Evolutionary conservation across 768 basidiomycete genomes (phyloP).

Genomic region (Termitomyces sp.): DNA sequence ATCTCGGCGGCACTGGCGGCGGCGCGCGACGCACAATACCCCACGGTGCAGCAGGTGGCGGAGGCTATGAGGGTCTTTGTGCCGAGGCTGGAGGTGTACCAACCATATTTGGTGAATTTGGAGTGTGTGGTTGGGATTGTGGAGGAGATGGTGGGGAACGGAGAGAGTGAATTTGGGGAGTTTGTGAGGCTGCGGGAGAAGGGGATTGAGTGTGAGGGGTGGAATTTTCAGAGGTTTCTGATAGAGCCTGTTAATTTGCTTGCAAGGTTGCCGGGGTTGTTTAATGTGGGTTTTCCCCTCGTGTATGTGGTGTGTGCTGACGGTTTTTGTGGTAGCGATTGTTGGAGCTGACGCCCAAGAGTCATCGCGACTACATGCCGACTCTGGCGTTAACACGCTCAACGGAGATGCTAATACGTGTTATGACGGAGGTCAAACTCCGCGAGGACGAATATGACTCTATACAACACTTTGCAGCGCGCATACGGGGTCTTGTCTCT

Average conservation of each 20-base stretch:
- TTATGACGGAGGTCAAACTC: slow-evolving; percentile 79
- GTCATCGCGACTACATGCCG: slow-evolving; percentile 65
- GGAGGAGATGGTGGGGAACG: slow-evolving; percentile 40
- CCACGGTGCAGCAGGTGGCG: slow-evolving; percentile 49
- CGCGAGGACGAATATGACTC: slow-evolving; percentile 85
- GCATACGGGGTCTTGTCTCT: slow-evolving; percentile 55
- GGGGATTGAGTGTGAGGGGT: slow-evolving; percentile 46
- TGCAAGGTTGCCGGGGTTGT: slow-evolving; percentile 63
- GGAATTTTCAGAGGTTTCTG: slow-evolving; percentile 63
- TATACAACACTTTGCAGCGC: slow-evolving; percentile 52
- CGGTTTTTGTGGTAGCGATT: slow-evolving; percentile 45
- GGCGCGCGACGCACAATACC: slow-evolving; percentile 32
- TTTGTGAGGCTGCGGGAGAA: slow-evolving; percentile 69
- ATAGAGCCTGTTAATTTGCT: slow-evolving; percentile 73
- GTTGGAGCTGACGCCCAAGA: slow-evolving; percentile 59
- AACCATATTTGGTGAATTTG: slow-evolving; percentile 77
- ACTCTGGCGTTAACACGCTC: slow-evolving; percentile 61
- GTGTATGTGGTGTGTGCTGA: background rate
- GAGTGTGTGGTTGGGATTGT: slow-evolving; percentile 53
- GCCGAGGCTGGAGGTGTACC: slow-evolving; percentile 71
- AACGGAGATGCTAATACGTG: slow-evolving; percentile 65
- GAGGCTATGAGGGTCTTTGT: slow-evolving; percentile 57
- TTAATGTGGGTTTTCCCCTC: slow-evolving; percentile 49
- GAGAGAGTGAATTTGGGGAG: slow-evolving; percentile 74
- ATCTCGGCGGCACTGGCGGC: slow-evolving; percentile 37